These are phyloP conservation scores for Pelargonium fulgidum DNA, from an alignment of 441 rosid species.

Conservation along the genomic window DNA sequence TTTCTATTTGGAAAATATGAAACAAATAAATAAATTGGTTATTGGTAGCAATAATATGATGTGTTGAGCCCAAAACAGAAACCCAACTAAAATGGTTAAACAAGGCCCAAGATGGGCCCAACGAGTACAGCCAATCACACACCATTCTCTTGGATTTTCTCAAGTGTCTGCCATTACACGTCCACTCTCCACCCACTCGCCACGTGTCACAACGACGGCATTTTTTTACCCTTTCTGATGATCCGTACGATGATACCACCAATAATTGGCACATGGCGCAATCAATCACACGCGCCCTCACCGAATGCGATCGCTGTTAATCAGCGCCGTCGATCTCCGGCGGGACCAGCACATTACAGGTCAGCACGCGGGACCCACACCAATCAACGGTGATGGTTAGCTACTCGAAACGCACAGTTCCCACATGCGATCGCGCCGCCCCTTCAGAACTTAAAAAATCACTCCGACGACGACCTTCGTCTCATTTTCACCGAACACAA, in stretches of 20 bases:
- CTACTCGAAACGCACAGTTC: not conserved
- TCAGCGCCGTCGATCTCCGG: not conserved
- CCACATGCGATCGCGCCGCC: too few species aligned
- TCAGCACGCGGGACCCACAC: not conserved
- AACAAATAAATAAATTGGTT: too few species aligned
- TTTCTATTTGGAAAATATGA: too few species aligned
- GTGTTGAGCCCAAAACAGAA: not conserved
- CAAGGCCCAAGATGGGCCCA: not conserved
- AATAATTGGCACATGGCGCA: not conserved
- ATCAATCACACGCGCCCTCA: not conserved
- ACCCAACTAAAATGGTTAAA: not conserved
- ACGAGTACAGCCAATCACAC: not conserved
- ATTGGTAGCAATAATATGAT: not conserved
- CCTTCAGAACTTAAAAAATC: not conserved
- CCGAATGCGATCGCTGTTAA: not conserved
- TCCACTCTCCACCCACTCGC: not conserved
- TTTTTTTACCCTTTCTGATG: not conserved
- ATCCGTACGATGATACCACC: not conserved
- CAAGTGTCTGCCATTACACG: not conserved
- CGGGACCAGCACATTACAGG: not conserved
- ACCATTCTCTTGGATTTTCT: not conserved
- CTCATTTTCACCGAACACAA: not conserved
- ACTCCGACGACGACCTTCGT: not conserved
- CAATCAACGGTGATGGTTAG: not conserved
- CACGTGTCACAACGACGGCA: not conserved